A percentile compares a stretch with the other conserved stretches of the same genome.
Conservation (phyloP, 148 eudicot genomes). For the Rhododendron williamsianum region DNA sequence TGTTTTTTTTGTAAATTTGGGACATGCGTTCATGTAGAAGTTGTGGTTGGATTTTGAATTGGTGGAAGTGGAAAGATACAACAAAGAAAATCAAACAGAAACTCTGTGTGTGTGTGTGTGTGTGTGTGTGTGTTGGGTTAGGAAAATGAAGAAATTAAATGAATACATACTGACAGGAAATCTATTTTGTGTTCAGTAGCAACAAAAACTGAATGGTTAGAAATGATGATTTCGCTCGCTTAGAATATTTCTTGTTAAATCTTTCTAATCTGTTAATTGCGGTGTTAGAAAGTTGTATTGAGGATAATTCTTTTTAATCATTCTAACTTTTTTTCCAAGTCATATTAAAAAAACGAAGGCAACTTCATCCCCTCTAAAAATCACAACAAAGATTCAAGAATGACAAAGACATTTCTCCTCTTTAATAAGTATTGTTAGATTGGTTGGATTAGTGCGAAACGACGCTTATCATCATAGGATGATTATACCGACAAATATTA, state of each 20-base stretch:
- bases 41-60: background rate
- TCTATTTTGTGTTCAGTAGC: background rate
- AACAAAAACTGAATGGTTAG: background rate
- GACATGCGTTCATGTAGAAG: background rate
- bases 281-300: too few relatives aligned
- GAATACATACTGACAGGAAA: background rate
- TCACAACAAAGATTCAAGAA: background rate
- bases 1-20: background rate
- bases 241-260: background rate
- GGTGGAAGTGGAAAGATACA: background rate
- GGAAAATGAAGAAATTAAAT: background rate
- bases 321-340: background rate
- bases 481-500: too few relatives aligned
- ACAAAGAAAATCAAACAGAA: background rate
- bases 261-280: background rate
- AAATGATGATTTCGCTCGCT: background rate
- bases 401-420: too few relatives aligned
- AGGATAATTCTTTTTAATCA: too few relatives aligned
- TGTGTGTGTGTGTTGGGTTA: background rate
- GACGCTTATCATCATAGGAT: too few relatives aligned
- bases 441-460: too few relatives aligned
- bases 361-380: background rate
- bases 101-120: background rate
- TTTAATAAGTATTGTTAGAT: too few relatives aligned
- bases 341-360: background rate